These are phyloP conservation scores for Chrysanthemum seticuspe DNA, from an alignment of 129 eudicot species.

Conservation along the genomic window DNA sequence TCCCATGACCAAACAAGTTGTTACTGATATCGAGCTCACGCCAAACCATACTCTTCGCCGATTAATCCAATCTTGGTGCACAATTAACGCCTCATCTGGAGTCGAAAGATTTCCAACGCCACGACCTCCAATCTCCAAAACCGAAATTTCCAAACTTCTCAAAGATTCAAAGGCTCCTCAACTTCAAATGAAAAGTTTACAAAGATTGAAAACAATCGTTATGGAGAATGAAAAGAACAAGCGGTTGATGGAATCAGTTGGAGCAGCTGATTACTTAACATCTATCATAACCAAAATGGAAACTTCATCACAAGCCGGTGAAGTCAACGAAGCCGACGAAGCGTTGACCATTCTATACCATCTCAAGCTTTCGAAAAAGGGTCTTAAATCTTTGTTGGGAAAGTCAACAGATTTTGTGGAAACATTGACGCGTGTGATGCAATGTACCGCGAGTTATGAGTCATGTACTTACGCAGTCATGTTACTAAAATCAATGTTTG, in stretches of 20 bases:
- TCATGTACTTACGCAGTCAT: conserved; percentile 56
- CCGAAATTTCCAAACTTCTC: conserved; percentile 51
- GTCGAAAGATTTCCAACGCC: conserved; percentile 64
- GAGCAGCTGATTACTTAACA: conserved; percentile 39
- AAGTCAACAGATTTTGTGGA: conserved; percentile 29
- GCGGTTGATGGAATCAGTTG: conserved; percentile 50
- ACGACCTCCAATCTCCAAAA: conserved; percentile 33
- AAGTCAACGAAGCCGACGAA: conserved; percentile 33
- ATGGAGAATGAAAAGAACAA: conserved; percentile 45
- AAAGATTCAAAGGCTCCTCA: conserved; percentile 41
- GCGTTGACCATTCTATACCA: conserved; percentile 52
- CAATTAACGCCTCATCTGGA: conserved; percentile 55
- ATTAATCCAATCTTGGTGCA: conserved; percentile 73
- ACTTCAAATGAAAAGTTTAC: conserved; percentile 29
- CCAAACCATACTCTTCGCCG: conserved; percentile 69
- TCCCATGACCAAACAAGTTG: conserved; percentile 63
- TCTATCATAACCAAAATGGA: conserved; percentile 16
- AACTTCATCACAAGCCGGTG: conserved; percentile 24
- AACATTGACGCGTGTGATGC: conserved; percentile 42
- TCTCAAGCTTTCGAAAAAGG: conserved; percentile 39
- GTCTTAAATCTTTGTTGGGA: conserved; percentile 34
- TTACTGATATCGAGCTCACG: conserved; percentile 43
- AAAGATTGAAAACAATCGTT: conserved; percentile 46
- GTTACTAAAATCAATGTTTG: conserved; percentile 47
- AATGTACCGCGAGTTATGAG: conserved; percentile 43